phyloP scores from a whole-genome alignment of 768 basidiomycete species.

The Mycena capillaripes region DNA sequence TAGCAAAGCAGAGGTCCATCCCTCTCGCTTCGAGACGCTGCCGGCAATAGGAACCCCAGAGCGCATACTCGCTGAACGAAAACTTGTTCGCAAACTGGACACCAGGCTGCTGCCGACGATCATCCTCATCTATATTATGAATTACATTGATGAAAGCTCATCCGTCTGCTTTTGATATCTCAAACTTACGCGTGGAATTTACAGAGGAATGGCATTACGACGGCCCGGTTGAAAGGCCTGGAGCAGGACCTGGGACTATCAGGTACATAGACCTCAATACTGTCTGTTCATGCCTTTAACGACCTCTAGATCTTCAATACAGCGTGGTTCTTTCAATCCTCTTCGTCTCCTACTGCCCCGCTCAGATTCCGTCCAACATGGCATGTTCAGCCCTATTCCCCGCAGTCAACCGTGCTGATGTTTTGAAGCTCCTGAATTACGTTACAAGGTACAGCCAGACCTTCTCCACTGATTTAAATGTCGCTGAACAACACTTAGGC shows the following conservation, averaged over 20 bases:
- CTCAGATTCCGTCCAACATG: slow-evolving; percentile 79
- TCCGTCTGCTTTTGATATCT: background rate
- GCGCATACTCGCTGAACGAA: slow-evolving; percentile 53
- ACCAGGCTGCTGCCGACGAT: slow-evolving; percentile 68
- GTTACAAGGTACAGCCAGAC: slow-evolving; percentile 59
- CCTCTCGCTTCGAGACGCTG: background rate
- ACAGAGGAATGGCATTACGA: slow-evolving; percentile 64
- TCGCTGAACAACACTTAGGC: slow-evolving; percentile 51
- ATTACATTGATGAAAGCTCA: slow-evolving; percentile 72
- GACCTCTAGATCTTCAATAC: slow-evolving; percentile 63
- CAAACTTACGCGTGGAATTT: background rate
- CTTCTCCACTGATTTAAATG: background rate
- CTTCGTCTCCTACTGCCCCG: slow-evolving; percentile 72
- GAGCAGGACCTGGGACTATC: slow-evolving; percentile 62
- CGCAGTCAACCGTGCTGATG: background rate
- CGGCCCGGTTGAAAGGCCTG: slow-evolving; percentile 65
- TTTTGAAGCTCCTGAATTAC: slow-evolving; percentile 64
- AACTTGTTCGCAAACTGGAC: slow-evolving; percentile 70
- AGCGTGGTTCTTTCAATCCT: slow-evolving; percentile 65
- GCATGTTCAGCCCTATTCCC: slow-evolving; percentile 45
- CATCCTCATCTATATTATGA: slow-evolving; percentile 73
- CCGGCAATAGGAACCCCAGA: slow-evolving; percentile 41
- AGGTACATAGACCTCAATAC: slow-evolving; percentile 44
- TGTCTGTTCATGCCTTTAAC: background rate
- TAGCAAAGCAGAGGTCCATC: background rate